Base-by-base conservation (phyloP, 805 yeast species). In the Kluyveromyces siamensis region DNA sequence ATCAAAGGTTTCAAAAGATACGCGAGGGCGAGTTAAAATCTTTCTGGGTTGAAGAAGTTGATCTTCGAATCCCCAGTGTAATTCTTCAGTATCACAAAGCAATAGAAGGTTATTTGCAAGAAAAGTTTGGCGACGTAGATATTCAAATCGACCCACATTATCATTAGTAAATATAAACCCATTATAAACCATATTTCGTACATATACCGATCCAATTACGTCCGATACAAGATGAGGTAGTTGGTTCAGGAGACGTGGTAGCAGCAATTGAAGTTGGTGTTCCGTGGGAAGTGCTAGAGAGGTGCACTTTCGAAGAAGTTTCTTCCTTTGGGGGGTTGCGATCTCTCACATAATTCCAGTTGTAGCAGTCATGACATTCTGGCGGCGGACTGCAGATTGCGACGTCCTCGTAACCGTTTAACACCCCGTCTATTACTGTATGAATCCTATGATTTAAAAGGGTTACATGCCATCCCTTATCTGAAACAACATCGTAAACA, bases 391-490 rank as follows among this genome's bases (percentile, higher is more conserved):
- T 71, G 62, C 98, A 91, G 35, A 63, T 62, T 0, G 98, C 90
- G 0, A 95, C 84, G 40, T 74, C 78, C 54, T 91, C 88, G 64
- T 90, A 89, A 2, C 69, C 75, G 58, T 73, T 62, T 13, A 93
- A 70, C 8, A 93, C 77, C 14, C 84, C 84, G 62, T 87, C 96
- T 46, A 93, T 87, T 2, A 93, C 96, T 0, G 89, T 84, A 58
- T 86, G 93, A 47, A 93, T 87, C 41, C 96, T 73, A 66, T 93
- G 99, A 65, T 91, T 88, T 53, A 86, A 72, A 65, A 93, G 69
- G 57, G 84, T 88, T 14, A 90, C 90, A 59, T 80, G 83, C 96
- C 97, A 91, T 2, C 97, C 97, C 54, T 76, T 70, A 56, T 93
- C 98, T 2, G 76, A 75, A 11, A 90, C 96, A 10, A 84, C 90